Base-by-base conservation (phyloP, 2,329 filamentous ascomycete genomes). In the Fusarium cyanostomum region DNA sequence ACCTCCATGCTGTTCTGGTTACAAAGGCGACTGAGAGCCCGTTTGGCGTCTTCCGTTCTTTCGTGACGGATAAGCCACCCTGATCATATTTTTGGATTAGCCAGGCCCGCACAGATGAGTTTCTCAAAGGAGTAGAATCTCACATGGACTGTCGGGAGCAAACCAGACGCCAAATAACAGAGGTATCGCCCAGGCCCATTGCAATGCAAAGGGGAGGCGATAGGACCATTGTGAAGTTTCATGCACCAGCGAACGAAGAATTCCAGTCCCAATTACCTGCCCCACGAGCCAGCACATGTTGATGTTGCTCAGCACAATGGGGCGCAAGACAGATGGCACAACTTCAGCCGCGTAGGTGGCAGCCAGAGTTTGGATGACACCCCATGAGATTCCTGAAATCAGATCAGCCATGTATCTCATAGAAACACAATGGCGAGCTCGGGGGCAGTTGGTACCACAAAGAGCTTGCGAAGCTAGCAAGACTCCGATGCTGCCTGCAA, bases 281-380 rank as follows among this genome's bases (percentile, higher is more conserved):
- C 79, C 79, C 8, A 79, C 73, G 9, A 77, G 69, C 73, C 77
- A 81, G 52, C 78, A 81, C 56, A 81, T 68, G 52, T 81, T 81
- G 43, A 77, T 73, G 44, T 78, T 78, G 7, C 72, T 74, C 0
- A 77, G 75, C 2, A 81, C 63, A 43, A 77, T 79, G 1, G 73
- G 60, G 12, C 70, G 54, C 10, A 72, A 15, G 67, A 71, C 16
- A 74, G 72, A 27, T 64, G 79, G 73, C 16, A 69, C 63, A 7
- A 73, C 69, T 37, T 81, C 79, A 2, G 79, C 76, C 1, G 78
- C 77, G 44, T 81, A 80, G 1, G 78, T 74, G 0, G 76, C 73
- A 0, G 73, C 72, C 10, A 80, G 66, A 0, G 77, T 78, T 28
- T 75, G 74, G 43, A 80, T 69, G 3, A 67, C 67, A 13, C 71